Percentiles rank a stretch among this genome's conserved stretches.
Conservation (phyloP, 306 rosid genomes). For the Vigna trinervia region DNA sequence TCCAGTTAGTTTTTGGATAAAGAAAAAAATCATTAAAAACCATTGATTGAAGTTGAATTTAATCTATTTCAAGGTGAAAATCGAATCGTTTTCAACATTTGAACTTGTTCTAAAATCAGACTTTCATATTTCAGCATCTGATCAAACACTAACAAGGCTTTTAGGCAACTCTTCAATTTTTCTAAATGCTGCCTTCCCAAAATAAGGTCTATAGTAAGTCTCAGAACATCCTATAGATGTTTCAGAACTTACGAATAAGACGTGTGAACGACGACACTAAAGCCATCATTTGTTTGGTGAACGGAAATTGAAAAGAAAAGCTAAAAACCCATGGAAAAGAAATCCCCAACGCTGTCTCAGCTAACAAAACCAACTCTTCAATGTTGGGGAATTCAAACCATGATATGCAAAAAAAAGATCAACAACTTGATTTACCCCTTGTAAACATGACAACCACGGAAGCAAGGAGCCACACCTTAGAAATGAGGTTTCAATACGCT, state of each 20-base stretch:
- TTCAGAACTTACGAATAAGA: conserved; percentile 31
- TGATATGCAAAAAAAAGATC: neutral
- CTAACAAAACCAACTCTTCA: neutral
- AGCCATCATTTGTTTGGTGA: conserved; percentile 2
- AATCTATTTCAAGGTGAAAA: neutral
- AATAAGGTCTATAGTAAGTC: conserved; percentile 10
- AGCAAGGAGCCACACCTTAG: neutral
- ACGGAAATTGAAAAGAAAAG: neutral
- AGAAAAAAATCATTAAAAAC: too few relatives aligned
- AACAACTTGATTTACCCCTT: neutral
- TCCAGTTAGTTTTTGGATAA: too few relatives aligned
- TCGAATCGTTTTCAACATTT: neutral
- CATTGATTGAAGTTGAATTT: neutral
- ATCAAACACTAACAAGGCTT: neutral
- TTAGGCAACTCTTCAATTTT: neutral
- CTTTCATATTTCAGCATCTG: neutral
- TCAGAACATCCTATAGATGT: conserved; percentile 3
- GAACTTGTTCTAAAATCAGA: neutral
- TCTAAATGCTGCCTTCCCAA: conserved; percentile 11
- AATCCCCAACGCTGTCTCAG: neutral
- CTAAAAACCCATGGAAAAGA: neutral
- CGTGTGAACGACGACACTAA: neutral
- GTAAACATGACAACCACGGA: neutral
- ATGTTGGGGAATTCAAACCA: neutral
- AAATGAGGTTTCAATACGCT: neutral